Evolutionary conservation across 176 grass and related monocot genomes (phyloP), one percentile per base, ranked within the genome.

Genomic region (Oryza meridionalis): DNA sequence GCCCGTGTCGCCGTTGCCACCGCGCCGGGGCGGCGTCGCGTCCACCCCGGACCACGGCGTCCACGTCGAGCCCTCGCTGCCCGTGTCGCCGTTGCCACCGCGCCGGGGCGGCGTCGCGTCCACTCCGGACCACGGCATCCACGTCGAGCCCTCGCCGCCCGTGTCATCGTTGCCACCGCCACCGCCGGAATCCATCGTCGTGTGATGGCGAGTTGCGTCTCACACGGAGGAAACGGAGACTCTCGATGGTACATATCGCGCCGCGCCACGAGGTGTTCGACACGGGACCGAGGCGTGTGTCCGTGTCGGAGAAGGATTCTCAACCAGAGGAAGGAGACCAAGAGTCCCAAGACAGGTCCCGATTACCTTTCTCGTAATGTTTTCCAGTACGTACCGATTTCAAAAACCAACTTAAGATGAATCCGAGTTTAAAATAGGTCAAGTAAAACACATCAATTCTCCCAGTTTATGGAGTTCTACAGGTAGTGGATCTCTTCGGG

Each of bases 401-500:
- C 13, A 43, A 84, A 84, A 38, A 0, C 58, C 1, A 24, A 62
- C 1, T 62, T 62, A 62, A 62, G 7, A 62, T 24, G 0, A 62
- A 24, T 24, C 6, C 58, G n/a, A 16, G 12, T 72, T 38, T 59
- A 69, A 11, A 68, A 49, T 2, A 78, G 11, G 33, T 62, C 37
- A 66, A 76, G 12, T 76, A 22, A 76, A 24, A 69, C 79, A 73
- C 45, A 77, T 82, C 53, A 38, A 68, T 73, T 62, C 11, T 33
- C 71, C 45, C 47, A 80, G 58, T 22, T 19, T 42, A 74, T 66
- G 21, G 73, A 73, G 79, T 86, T 61, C 27, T 79, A 84, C 69
- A 73, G 32, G 44, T 22, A 68, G 14, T 53, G 43, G 25, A 88
- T 83, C 50, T 83, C 50, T 86, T 86, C 26, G 69, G 31, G 33